Evolutionary conservation across 2,329 filamentous ascomycete genomes (phyloP).

Genomic region (Blumeriella jaapii): DNA sequence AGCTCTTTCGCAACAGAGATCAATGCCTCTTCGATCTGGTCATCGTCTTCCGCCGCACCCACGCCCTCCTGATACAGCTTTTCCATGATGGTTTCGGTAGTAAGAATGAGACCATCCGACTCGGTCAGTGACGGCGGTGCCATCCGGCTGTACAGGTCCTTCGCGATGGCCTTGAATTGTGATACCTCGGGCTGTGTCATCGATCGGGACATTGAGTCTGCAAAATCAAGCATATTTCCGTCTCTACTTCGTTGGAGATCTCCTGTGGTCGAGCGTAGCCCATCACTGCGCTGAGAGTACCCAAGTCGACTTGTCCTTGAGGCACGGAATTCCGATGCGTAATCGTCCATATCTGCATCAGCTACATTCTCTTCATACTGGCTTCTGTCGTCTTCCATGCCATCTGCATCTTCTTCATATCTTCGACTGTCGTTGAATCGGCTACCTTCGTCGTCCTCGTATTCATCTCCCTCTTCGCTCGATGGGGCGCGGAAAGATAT

Average conservation of each 20-base stretch:
- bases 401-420: slow-evolving; percentile 24
- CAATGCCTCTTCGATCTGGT: slow-evolving; percentile 44
- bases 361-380: slow-evolving; percentile 30
- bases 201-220: slow-evolving; percentile 13
- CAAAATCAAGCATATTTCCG: slow-evolving; percentile 8
- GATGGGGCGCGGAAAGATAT: slow-evolving; percentile 29
- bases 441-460: slow-evolving; percentile 27
- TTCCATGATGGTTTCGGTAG: slow-evolving; percentile 61
- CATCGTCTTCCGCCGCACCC: slow-evolving; percentile 42
- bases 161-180: slow-evolving; percentile 55
- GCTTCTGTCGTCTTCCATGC: slow-evolving; percentile 30
- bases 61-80: slow-evolving; percentile 53
- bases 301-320: slow-evolving; percentile 19
- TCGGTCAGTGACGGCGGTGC: slow-evolving; percentile 54
- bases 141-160: slow-evolving; percentile 50
- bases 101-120: slow-evolving; percentile 57
- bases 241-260: slow-evolving; percentile 13
- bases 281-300: slow-evolving; percentile 35
- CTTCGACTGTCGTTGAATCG: background rate
- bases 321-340: slow-evolving; percentile 24
- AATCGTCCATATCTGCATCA: slow-evolving; percentile 24
- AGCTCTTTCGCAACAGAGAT: slow-evolving; percentile 42
- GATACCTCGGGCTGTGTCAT: slow-evolving; percentile 10
- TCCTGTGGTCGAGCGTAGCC: slow-evolving; percentile 5
- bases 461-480: slow-evolving; percentile 30